Conservation (phyloP, 2,329 filamentous ascomycete genomes). For the Fulvia fulva region DNA sequence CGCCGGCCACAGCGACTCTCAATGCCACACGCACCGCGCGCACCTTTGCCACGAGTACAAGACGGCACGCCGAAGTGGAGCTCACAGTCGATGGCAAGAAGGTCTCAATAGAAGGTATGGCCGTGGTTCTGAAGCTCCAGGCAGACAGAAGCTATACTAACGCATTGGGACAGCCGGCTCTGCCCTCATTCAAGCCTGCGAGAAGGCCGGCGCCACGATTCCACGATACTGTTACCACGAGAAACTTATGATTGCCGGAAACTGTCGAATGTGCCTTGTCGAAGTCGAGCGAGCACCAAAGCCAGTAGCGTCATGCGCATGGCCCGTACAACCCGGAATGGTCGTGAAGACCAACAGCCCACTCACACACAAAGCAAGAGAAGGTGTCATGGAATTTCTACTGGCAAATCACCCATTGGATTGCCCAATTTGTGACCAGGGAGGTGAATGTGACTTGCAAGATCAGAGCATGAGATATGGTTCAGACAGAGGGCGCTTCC, state of each 20-base stretch:
- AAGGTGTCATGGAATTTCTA: slow-evolving; percentile 98
- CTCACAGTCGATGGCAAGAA: slow-evolving; percentile 96
- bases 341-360: slow-evolving; percentile 98
- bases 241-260: slow-evolving; percentile 99
- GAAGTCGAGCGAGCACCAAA: slow-evolving; percentile 96
- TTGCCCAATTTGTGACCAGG: slow-evolving; percentile 97
- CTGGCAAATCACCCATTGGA: slow-evolving; percentile 94
- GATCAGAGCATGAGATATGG: slow-evolving; percentile 99
- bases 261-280: slow-evolving; percentile 99
- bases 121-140: neutral
- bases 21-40: slow-evolving; percentile 55
- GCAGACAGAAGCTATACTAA: slow-evolving; percentile 10
- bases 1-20: slow-evolving; percentile 42
- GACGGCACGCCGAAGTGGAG: slow-evolving; percentile 86
- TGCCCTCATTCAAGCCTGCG: slow-evolving; percentile 96
- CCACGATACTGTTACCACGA: slow-evolving; percentile 99
- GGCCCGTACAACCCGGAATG: slow-evolving; percentile 98
- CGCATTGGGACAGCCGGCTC: slow-evolving; percentile 67
- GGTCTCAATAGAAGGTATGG: slow-evolving; percentile 89
- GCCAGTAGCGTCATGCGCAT: slow-evolving; percentile 95
- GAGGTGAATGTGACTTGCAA: slow-evolving; percentile 97
- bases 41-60: slow-evolving; percentile 75
- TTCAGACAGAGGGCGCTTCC: slow-evolving; percentile 91
- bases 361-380: slow-evolving; percentile 92
- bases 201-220: slow-evolving; percentile 88